Base-by-base conservation (phyloP, 108 stramenopile species). In the Fragilariopsis cylindrus region DNA sequence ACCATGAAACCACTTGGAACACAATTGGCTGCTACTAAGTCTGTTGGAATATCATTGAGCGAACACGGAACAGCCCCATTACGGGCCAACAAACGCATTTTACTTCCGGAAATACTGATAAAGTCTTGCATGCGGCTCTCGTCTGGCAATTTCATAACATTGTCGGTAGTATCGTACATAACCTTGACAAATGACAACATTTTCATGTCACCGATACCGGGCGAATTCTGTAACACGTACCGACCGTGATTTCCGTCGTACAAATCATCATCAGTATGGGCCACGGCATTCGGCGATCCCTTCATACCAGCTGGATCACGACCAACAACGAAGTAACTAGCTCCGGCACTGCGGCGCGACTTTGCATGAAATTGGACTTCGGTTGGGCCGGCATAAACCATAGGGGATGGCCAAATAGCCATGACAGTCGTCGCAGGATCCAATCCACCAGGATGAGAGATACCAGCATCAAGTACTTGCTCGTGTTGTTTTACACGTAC, bases 301-400 rank as follows among this genome's bases (percentile, higher is more conserved):
- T 98, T 98, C 96, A 99, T 99, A 30, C 98, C 98, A 11, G 98
- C 98, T 9, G 98, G 97, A 77, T 99, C 98, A 39, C 98, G 91
- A 7, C 98, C 98, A 8, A 98, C 98, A 1, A 99, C 78, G 85
- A 99, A 99, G 83, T 93, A 99, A 66, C 93, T 92, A 8, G 98
- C 98, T 19, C 98, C 98, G 46, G 92, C 97, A 60, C 83, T 83
- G 50, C 98, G 92, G 49, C 98, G 85, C 48, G 92, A 94, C 81
- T 98, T 98, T 80, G 98, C 98, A 80, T 99, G 98, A 83, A 99
- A 99, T 78, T 96, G 86, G 7, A 99, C 98, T 82, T 99, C 98
- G 40, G 98, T 99, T 21, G 98, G 98, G 30, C 98, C 98, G n/a
- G 96, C 98, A 78, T 99, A 99, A 53, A 99, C 95, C 97, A 99